These are phyloP conservation scores for Anthoceros angustus DNA, from an alignment of 225 moss, liverwort and hornwort species.

Conservation along the genomic window DNA sequence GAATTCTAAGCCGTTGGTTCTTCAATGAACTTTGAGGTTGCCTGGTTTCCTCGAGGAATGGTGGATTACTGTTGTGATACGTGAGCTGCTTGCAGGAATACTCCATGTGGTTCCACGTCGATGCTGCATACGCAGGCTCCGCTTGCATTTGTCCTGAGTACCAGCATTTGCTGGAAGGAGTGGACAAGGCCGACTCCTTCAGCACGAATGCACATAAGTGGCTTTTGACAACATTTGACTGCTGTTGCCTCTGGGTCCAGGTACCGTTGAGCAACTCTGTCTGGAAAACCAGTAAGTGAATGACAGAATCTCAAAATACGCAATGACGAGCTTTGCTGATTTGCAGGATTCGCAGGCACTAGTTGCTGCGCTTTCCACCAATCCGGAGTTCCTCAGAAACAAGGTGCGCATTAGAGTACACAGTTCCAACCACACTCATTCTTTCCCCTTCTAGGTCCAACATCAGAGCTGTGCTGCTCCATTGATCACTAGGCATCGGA, in stretches of 20 bases:
- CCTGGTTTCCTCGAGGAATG: too few relatives aligned
- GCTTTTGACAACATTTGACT: constrained; percentile 84
- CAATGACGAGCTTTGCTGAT: neutral
- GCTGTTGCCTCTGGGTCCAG: constrained; percentile 76
- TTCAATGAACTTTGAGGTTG: too few relatives aligned
- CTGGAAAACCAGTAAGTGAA: neutral
- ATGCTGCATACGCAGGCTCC: constrained; percentile 61
- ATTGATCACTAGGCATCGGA: constrained; percentile 24
- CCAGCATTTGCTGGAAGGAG: constrained; percentile 39
- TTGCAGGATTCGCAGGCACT: constrained; percentile 27
- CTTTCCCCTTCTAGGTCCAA: neutral
- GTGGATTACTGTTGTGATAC: constrained; percentile 5
- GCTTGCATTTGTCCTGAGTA: constrained; percentile 79
- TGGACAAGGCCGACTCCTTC: constrained; percentile 62
- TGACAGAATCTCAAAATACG: too few relatives aligned
- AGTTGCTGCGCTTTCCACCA: constrained; percentile 44
- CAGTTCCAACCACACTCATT: too few relatives aligned
- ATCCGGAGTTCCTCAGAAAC: constrained; percentile 45
- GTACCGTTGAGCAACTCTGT: constrained; percentile 14
- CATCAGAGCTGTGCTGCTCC: too few relatives aligned
- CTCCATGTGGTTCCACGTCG: constrained; percentile 81
- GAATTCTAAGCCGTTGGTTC: too few relatives aligned
- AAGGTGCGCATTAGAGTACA: constrained; percentile 17
- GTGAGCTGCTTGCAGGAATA: constrained; percentile 29
- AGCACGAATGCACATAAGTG: constrained; percentile 77